Conservation (phyloP, 2,329 filamentous ascomycete species). For the Ophiocordyceps robertsii region DNA sequence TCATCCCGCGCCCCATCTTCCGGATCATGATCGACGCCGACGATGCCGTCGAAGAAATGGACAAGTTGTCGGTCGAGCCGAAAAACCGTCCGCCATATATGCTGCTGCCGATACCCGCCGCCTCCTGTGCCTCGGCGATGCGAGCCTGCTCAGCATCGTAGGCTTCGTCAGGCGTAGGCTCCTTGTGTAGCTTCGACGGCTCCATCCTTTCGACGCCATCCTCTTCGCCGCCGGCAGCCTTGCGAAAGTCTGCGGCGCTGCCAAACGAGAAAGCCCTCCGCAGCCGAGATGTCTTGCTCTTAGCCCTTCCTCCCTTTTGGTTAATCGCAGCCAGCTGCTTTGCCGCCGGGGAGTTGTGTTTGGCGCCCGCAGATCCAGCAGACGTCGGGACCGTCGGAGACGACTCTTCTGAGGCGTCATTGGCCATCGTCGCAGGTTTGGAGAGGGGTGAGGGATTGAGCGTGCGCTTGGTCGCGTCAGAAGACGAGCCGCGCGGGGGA, state of each 20-base stretch:
- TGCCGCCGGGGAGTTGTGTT: conserved; percentile 55
- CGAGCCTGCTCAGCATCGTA: conserved; percentile 81
- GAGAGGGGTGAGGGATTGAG: conserved; percentile 62
- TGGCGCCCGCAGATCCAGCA: conserved; percentile 17
- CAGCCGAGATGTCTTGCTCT: conserved; percentile 75
- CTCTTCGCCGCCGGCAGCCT: conserved; percentile 51
- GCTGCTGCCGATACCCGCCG: conserved; percentile 76
- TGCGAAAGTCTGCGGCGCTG: conserved; percentile 79
- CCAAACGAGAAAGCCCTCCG: conserved; percentile 93
- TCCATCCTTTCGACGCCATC: conserved; percentile 23
- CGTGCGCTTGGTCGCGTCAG: conserved; percentile 52
- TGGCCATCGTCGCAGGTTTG: conserved; percentile 51
- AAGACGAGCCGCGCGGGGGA: conserved; percentile 48
- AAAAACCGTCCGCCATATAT: conserved; percentile 89
- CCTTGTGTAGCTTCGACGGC: conserved; percentile 49
- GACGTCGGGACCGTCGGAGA: conserved; percentile 18
- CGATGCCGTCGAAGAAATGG: conserved; percentile 79
- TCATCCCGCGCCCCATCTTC: conserved; percentile 99
- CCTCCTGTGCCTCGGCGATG: conserved; percentile 88
- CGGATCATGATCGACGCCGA: conserved; percentile 89
- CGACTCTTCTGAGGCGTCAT: conserved; percentile 33
- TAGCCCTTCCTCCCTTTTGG: conserved; percentile 63
- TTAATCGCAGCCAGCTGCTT: conserved; percentile 80
- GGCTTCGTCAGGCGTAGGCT: conserved; percentile 47
- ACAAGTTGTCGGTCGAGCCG: conserved; percentile 87